A percentile compares a stretch with the other conserved stretches of the same genome.
These are phyloP conservation scores for Colletotrichum camelliae DNA, from an alignment of 2,329 filamentous ascomycete genomes.

Conservation along the genomic window DNA sequence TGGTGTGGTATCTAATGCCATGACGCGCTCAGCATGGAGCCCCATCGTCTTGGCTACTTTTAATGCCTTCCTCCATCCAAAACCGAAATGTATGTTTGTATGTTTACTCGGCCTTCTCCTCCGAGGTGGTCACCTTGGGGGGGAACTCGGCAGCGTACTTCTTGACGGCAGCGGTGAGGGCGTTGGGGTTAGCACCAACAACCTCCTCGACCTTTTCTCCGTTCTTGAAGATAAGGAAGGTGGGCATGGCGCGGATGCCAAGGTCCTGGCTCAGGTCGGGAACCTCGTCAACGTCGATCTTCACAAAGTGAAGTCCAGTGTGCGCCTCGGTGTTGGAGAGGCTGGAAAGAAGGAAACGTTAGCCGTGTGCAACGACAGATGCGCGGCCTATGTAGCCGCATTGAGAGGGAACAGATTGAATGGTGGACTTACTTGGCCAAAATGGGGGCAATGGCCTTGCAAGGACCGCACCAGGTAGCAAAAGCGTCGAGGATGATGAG, in stretches of 20 bases:
- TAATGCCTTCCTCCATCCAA: background rate
- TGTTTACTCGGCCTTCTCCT: background rate
- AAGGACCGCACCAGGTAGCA: slow-evolving; percentile 92
- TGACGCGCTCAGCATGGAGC: background rate
- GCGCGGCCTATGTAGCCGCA: too few species aligned
- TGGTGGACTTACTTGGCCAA: slow-evolving; percentile 63
- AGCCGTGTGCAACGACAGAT: background rate
- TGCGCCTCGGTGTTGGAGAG: slow-evolving; percentile 46
- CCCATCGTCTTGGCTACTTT: background rate
- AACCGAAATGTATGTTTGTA: background rate
- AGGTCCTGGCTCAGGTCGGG: slow-evolving; percentile 78
- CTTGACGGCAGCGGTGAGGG: slow-evolving; percentile 57
- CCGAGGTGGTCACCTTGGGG: background rate
- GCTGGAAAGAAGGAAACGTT: background rate
- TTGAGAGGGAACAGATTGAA: background rate
- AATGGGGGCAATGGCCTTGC: slow-evolving; percentile 85
- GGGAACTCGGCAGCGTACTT: slow-evolving; percentile 22
- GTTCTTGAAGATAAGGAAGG: slow-evolving; percentile 84
- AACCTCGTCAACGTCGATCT: slow-evolving; percentile 89
- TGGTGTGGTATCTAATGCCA: background rate
- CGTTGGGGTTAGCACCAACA: slow-evolving; percentile 79
- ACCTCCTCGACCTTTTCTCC: slow-evolving; percentile 76
- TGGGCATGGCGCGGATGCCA: slow-evolving; percentile 89
- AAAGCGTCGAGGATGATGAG: slow-evolving; percentile 82
- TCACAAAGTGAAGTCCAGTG: slow-evolving; percentile 76